Percentiles rank a stretch among this genome's conserved stretches.
Conservation (phyloP, 2,329 filamentous ascomycete genomes). For the Sporothrix variecibatus region DNA sequence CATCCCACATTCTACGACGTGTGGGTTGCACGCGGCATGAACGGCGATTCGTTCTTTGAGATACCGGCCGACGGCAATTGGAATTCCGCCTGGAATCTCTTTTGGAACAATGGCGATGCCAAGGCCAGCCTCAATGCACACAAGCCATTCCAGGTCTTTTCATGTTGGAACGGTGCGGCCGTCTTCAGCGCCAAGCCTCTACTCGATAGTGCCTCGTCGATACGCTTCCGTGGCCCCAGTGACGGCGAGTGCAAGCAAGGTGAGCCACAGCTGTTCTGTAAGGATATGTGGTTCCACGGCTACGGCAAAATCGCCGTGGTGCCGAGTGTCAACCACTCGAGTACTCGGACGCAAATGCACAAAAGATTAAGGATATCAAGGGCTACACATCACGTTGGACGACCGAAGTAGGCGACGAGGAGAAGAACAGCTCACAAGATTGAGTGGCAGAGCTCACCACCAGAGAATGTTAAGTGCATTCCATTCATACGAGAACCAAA, state of each 20-base stretch:
- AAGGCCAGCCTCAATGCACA: slow-evolving; percentile 38
- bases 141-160: slow-evolving; percentile 56
- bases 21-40: slow-evolving; percentile 55
- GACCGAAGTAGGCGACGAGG: slow-evolving; percentile 33
- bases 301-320: slow-evolving; percentile 57
- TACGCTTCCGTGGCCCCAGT: slow-evolving; percentile 48
- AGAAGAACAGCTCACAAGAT: slow-evolving; percentile 38
- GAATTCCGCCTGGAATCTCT: slow-evolving; percentile 52
- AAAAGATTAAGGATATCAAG: slow-evolving; percentile 51
- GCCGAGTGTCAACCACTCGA: slow-evolving; percentile 57
- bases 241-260: slow-evolving; percentile 54
- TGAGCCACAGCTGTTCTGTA: slow-evolving; percentile 58
- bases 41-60: slow-evolving; percentile 57
- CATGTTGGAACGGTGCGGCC: slow-evolving; percentile 62
- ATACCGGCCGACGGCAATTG: slow-evolving; percentile 53
- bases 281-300: slow-evolving; percentile 56
- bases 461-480: slow-evolving; percentile 52
- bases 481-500: slow-evolving; percentile 44
- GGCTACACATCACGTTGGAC: slow-evolving; percentile 49
- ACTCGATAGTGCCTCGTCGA: slow-evolving; percentile 34
- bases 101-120: slow-evolving; percentile 51
- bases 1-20: slow-evolving; percentile 59
- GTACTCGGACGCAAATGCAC: slow-evolving; percentile 51
- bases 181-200: slow-evolving; percentile 52
- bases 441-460: slow-evolving; percentile 48